phyloP scores from a whole-genome alignment of 495 filamentous ascomycete genomes.

The Aspergillus bridgeri region DNA sequence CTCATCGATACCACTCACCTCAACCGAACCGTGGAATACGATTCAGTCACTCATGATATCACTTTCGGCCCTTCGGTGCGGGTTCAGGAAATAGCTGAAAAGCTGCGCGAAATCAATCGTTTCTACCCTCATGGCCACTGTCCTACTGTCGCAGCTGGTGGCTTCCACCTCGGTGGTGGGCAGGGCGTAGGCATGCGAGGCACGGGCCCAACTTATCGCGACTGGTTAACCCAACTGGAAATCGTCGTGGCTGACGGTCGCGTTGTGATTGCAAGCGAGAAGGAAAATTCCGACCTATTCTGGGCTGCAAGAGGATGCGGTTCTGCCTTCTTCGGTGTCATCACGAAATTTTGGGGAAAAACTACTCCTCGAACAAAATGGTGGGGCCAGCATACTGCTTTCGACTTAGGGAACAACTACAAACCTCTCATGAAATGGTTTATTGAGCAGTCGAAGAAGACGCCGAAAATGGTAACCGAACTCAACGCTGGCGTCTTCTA shows the following conservation, averaged over 20 bases:
- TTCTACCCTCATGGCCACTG: constrained; percentile 3
- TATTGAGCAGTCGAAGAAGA: neutral
- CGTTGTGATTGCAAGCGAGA: constrained; percentile 23
- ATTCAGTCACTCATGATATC: neutral
- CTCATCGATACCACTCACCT: constrained; percentile 1
- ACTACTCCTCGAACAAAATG: neutral
- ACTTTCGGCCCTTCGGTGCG: neutral
- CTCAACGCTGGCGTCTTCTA: neutral
- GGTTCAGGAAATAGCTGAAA: neutral
- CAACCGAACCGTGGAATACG: neutral
- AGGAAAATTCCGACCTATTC: constrained; percentile 32
- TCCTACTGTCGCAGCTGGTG: neutral
- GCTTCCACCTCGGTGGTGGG: constrained; percentile 1
- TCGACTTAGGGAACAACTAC: constrained; percentile 1
- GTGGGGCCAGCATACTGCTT: neutral
- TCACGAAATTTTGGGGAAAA: constrained; percentile 1
- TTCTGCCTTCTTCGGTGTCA: constrained; percentile 16
- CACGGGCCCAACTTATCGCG: neutral
- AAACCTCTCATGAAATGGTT: neutral
- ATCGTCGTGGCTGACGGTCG: constrained; percentile 42
- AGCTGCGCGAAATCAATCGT: neutral
- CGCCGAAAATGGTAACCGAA: neutral
- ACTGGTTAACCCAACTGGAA: constrained; percentile 5
- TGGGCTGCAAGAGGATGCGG: constrained; percentile 35
- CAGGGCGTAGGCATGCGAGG: constrained; percentile 4